These are phyloP conservation scores for Metschnikowia similis DNA, from an alignment of 805 yeast species.

Conservation along the genomic window DNA sequence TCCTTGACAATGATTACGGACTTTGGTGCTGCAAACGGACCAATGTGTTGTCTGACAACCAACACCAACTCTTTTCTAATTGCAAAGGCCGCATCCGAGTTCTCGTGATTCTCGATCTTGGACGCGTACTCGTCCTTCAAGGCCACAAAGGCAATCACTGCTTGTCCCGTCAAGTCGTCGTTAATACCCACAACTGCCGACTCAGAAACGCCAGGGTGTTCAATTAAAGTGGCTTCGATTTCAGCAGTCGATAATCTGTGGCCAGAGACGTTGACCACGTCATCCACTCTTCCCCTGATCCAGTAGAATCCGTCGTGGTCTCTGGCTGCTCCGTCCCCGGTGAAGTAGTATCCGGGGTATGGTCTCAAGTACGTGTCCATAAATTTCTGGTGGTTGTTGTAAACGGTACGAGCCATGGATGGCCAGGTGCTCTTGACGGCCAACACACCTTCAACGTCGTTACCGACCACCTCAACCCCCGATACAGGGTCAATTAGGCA, in stretches of 20 bases:
- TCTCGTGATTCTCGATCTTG: conserved; percentile 24
- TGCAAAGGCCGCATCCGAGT: conserved; percentile 44
- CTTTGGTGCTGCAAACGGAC: conserved; percentile 86
- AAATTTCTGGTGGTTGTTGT: conserved; percentile 70
- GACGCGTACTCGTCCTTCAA: conserved; percentile 49
- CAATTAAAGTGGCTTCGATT: conserved; percentile 77
- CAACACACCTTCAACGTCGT: conserved; percentile 76
- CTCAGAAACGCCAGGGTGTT: conserved; percentile 67
- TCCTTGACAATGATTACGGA: conserved; percentile 67
- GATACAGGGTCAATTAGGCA: conserved; percentile 69
- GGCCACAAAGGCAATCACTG: conserved; percentile 78
- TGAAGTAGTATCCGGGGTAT: conserved; percentile 76
- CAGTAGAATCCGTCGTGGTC: conserved; percentile 81
- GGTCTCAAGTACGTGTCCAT: conserved; percentile 81
- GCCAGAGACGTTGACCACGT: conserved; percentile 83
- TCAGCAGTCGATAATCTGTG: conserved; percentile 88
- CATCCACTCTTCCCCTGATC: conserved; percentile 85
- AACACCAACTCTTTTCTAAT: conserved; percentile 61
- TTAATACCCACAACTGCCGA: conserved; percentile 81
- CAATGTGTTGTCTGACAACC: conserved; percentile 74
- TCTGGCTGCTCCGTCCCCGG: conserved; percentile 89
- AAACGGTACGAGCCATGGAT: conserved; percentile 77
- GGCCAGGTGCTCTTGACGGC: conserved; percentile 78
- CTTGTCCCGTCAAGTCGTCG: conserved; percentile 83
- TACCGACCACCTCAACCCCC: conserved; percentile 65